Evolutionary conservation across 768 basidiomycete genomes (phyloP).

Genomic region (Kwoniella mangroviensis): DNA sequence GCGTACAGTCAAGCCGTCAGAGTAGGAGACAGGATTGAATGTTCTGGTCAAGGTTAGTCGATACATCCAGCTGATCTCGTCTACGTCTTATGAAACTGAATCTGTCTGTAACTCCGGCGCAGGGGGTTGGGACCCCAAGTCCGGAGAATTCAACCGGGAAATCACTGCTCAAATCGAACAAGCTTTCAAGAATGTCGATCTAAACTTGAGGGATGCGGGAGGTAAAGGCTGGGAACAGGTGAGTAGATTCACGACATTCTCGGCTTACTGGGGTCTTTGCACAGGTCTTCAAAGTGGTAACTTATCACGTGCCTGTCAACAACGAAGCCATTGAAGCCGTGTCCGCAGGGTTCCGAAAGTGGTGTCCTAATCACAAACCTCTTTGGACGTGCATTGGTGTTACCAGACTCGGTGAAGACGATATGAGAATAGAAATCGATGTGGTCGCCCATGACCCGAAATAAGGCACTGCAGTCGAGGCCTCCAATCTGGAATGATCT

Average conservation of each 20-base stretch:
- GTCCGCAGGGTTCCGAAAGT: slow-evolving; percentile 19
- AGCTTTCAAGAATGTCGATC: slow-evolving; percentile 37
- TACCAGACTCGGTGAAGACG: slow-evolving; percentile 18
- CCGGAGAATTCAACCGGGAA: slow-evolving; percentile 15
- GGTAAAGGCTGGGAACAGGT: slow-evolving; percentile 37
- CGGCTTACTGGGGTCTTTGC: not conserved
- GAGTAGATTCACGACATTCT: not conserved
- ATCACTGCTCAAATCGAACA: slow-evolving; percentile 30
- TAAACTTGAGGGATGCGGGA: slow-evolving; percentile 25
- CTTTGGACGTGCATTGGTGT: slow-evolving; percentile 35
- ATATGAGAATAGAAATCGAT: slow-evolving; percentile 39
- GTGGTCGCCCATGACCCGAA: slow-evolving; percentile 21
- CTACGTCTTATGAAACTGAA: too few relatives aligned
- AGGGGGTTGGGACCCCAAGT: slow-evolving; percentile 16
- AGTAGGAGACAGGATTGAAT: slow-evolving; percentile 23
- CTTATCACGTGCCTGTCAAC: slow-evolving; percentile 27
- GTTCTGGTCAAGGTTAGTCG: slow-evolving; percentile 23
- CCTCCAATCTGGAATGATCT: too few relatives aligned
- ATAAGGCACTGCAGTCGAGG: too few relatives aligned
- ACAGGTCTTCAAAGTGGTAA: slow-evolving; percentile 30
- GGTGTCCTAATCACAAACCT: slow-evolving; percentile 32
- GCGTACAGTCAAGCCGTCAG: slow-evolving; percentile 21
- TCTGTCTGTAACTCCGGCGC: slow-evolving; percentile 14
- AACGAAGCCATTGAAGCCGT: slow-evolving; percentile 17
- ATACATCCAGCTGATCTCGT: not conserved